These are phyloP conservation scores for Kwoniella newhampshirensis DNA, from an alignment of 768 basidiomycete genomes.

Conservation along the genomic window DNA sequence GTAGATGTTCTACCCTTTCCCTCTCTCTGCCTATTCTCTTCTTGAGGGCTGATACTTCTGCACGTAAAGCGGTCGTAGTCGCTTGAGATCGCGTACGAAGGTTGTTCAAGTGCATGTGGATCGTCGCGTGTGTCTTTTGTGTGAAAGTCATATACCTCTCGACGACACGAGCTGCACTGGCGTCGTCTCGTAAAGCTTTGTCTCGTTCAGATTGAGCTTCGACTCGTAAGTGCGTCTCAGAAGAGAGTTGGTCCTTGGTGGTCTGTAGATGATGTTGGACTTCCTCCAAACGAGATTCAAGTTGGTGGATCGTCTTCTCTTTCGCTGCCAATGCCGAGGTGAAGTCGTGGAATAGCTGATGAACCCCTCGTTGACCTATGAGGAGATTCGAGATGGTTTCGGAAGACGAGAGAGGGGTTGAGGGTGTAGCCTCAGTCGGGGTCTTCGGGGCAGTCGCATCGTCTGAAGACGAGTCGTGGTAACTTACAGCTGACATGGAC, in stretches of 20 bases:
- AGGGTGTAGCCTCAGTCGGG: background rate
- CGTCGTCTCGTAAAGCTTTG: slow-evolving; percentile 43
- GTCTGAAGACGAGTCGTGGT: slow-evolving; percentile 12
- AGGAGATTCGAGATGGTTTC: slow-evolving; percentile 45
- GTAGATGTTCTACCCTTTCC: slow-evolving; percentile 26
- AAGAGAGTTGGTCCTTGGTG: slow-evolving; percentile 27
- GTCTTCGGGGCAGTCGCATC: background rate
- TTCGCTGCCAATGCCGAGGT: slow-evolving; percentile 28
- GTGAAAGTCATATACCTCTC: slow-evolving; percentile 55
- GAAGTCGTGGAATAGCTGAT: slow-evolving; percentile 46
- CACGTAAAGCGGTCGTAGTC: slow-evolving; percentile 42
- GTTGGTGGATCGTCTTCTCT: slow-evolving; percentile 33
- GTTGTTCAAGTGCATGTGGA: slow-evolving; percentile 49
- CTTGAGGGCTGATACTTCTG: slow-evolving; percentile 33
- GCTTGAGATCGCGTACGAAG: slow-evolving; percentile 44
- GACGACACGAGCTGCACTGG: slow-evolving; percentile 50
- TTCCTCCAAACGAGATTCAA: slow-evolving; percentile 34
- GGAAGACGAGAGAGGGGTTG: slow-evolving; percentile 6
- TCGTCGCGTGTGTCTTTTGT: slow-evolving; percentile 51
- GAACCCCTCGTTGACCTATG: slow-evolving; percentile 44
- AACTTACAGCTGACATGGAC: background rate
- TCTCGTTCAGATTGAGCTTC: slow-evolving; percentile 32
- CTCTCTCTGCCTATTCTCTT: slow-evolving; percentile 30
- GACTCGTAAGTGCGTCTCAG: slow-evolving; percentile 31
- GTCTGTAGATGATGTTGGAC: slow-evolving; percentile 28